phyloP scores from a whole-genome alignment of 768 basidiomycete genomes.

The Leucocoprinus sp. region DNA sequence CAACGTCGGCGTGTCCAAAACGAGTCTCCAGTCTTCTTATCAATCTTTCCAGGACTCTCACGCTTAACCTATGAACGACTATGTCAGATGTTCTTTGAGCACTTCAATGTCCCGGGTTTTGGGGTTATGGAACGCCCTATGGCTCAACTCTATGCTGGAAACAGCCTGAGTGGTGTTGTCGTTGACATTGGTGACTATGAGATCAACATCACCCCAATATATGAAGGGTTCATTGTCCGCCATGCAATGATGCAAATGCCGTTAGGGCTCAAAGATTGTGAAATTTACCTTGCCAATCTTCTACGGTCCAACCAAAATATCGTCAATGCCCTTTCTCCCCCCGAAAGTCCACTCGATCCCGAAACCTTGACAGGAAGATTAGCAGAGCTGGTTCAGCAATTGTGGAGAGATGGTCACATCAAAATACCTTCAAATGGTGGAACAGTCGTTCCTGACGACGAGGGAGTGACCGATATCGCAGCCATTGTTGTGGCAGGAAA shows the following conservation, averaged over 20 bases:
- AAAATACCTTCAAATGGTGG: slow-evolving; percentile 73
- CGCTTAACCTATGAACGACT: slow-evolving; percentile 62
- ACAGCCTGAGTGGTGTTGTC: slow-evolving; percentile 63
- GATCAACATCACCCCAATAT: slow-evolving; percentile 73
- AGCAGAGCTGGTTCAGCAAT: slow-evolving; percentile 53
- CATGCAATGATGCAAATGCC: slow-evolving; percentile 45
- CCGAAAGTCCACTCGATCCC: slow-evolving; percentile 36
- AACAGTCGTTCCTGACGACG: slow-evolving; percentile 60
- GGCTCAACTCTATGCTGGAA: slow-evolving; percentile 74
- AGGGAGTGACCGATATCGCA: slow-evolving; percentile 84
- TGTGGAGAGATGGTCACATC: slow-evolving; percentile 58
- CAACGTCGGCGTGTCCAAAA: slow-evolving; percentile 77
- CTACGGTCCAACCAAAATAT: slow-evolving; percentile 62
- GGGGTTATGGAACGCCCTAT: slow-evolving; percentile 76
- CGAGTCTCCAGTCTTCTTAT: slow-evolving; percentile 78
- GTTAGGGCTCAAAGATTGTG: slow-evolving; percentile 65
- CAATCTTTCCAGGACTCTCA: slow-evolving; percentile 57
- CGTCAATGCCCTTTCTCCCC: slow-evolving; percentile 48
- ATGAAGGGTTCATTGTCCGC: slow-evolving; percentile 60
- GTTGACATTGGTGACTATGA: slow-evolving; percentile 73
- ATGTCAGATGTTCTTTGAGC: slow-evolving; percentile 85
- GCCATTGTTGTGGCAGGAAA: slow-evolving; percentile 87
- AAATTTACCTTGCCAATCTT: slow-evolving; percentile 66
- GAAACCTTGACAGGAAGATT: slow-evolving; percentile 43
- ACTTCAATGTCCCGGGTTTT: slow-evolving; percentile 83